Conservation (phyloP, 306 rosid genomes). For the Begonia masoniana region DNA sequence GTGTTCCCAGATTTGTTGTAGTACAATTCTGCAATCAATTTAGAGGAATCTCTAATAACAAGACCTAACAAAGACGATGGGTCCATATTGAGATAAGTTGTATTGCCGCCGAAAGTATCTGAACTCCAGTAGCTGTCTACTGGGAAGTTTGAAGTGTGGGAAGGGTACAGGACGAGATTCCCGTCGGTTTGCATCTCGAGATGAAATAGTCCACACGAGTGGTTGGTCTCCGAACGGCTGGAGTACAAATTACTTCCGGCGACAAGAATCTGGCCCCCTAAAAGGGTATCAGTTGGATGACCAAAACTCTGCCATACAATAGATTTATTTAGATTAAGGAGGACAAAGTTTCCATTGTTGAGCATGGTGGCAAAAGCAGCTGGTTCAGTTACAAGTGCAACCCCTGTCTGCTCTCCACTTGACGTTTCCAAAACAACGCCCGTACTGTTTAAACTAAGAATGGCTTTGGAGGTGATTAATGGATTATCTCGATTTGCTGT, state of each 20-base stretch:
- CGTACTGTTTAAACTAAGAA: background rate
- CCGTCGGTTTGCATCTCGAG: slow-evolving; percentile 11
- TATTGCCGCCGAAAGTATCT: background rate
- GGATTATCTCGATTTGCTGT: slow-evolving; percentile 11
- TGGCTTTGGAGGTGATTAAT: background rate
- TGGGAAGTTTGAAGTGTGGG: background rate
- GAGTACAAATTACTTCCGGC: background rate
- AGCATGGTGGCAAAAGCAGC: slow-evolving; percentile 6
- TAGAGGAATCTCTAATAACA: too few species aligned
- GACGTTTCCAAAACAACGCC: background rate
- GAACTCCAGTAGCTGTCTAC: background rate
- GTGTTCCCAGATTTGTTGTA: too few species aligned
- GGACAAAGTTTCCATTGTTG: background rate
- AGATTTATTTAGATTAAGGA: too few species aligned
- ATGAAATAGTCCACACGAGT: slow-evolving; percentile 1
- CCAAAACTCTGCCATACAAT: background rate
- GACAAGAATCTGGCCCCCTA: slow-evolving; percentile 9
- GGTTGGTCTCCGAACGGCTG: background rate
- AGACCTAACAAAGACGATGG: too few species aligned
- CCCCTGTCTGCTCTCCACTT: background rate
- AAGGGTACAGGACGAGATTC: slow-evolving; percentile 5
- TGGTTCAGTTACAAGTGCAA: background rate
- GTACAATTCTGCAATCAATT: too few species aligned
- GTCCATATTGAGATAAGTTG: too few species aligned
- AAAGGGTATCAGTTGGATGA: slow-evolving; percentile 9